These are phyloP conservation scores for Colletotrichum lentis DNA, from an alignment of 2,329 filamentous ascomycete genomes.

Conservation along the genomic window DNA sequence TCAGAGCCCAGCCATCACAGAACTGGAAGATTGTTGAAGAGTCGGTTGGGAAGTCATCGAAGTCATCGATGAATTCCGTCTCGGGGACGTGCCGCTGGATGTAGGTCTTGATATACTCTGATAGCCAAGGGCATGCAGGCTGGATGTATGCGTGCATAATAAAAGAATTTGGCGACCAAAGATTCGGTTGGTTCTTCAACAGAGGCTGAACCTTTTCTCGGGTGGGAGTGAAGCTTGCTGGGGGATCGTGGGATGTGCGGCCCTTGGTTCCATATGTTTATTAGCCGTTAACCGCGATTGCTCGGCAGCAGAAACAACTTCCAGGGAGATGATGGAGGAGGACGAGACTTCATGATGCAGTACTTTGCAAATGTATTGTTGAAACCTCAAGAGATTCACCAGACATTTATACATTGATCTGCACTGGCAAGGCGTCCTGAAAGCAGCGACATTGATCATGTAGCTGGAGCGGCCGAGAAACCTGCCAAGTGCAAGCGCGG, in stretches of 20 bases:
- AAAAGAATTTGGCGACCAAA: neutral
- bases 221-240: slow-evolving; percentile 28
- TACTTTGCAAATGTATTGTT: neutral
- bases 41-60: slow-evolving; percentile 43
- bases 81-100: slow-evolving; percentile 44
- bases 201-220: slow-evolving; percentile 9
- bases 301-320: neutral
- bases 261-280: slow-evolving; percentile 27
- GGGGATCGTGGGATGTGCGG: slow-evolving; percentile 10
- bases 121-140: slow-evolving; percentile 45
- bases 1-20: slow-evolving; percentile 49
- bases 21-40: slow-evolving; percentile 44
- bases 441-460: neutral
- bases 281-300: neutral
- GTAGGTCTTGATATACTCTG: slow-evolving; percentile 45
- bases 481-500: slow-evolving; percentile 22
- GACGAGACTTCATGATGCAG: neutral
- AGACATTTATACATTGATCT: neutral
- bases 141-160: slow-evolving; percentile 44
- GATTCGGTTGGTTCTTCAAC: neutral
- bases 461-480: slow-evolving; percentile 21
- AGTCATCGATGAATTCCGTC: slow-evolving; percentile 44
- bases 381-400: neutral
- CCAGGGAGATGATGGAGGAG: neutral
- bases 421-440: neutral